Evolutionary conservation across 2,329 filamentous ascomycete genomes (phyloP).

Genomic region (Didymella glomerata): DNA sequence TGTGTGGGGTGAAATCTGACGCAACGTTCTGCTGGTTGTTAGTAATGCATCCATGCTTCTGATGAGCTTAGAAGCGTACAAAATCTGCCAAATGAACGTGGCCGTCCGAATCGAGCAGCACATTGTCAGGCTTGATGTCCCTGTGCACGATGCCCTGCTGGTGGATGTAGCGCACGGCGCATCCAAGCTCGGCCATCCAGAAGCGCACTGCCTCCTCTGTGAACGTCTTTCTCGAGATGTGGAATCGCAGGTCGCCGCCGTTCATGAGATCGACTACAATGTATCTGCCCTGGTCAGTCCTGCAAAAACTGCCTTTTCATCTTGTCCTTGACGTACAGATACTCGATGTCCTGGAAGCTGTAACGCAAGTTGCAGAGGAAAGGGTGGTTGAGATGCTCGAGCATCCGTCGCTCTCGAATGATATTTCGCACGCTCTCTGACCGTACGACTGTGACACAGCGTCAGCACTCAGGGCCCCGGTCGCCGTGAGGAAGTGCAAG

Average conservation of each 20-base stretch:
- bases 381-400: constrained; percentile 96
- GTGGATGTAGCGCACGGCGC: constrained; percentile 72
- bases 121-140: constrained; percentile 55
- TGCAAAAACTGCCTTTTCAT: neutral
- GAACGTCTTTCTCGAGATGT: constrained; percentile 97
- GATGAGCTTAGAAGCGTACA: constrained; percentile 64
- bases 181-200: constrained; percentile 95
- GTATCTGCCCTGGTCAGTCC: constrained; percentile 57
- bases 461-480: constrained; percentile 32
- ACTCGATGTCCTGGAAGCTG: constrained; percentile 99
- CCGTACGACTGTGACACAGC: constrained; percentile 76
- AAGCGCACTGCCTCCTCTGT: constrained; percentile 97
- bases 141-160: constrained; percentile 54
- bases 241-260: constrained; percentile 93
- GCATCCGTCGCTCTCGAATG: constrained; percentile 95
- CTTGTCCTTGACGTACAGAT: constrained; percentile 66
- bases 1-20: constrained; percentile 85
- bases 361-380: constrained; percentile 99
- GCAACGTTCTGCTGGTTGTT: constrained; percentile 80
- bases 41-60: constrained; percentile 33
- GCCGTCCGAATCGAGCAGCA: constrained; percentile 53
- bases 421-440: constrained; percentile 99
- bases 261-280: constrained; percentile 98
- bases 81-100: constrained; percentile 99
- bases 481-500: constrained; percentile 24